Evolutionary conservation across 768 basidiomycete species (phyloP).

Genomic region (Lentinus tigrinus): DNA sequence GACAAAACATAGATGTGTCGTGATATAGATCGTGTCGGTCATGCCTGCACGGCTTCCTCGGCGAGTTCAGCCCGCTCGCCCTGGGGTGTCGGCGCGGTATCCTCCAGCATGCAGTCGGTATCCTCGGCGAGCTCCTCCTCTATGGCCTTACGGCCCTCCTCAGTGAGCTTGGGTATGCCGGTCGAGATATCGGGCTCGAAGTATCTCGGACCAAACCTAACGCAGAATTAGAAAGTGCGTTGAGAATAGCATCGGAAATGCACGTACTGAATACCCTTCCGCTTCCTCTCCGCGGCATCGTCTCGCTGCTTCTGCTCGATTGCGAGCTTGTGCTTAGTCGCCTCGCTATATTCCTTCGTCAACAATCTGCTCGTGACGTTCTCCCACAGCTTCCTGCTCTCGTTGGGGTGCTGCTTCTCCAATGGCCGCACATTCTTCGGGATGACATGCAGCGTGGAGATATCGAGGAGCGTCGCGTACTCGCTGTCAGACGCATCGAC

Average conservation of each 20-base stretch:
- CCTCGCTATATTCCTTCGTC: slow-evolving; percentile 86
- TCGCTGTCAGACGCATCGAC: slow-evolving; percentile 42
- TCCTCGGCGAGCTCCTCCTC: slow-evolving; percentile 61
- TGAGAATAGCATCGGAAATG: not conserved
- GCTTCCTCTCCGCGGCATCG: slow-evolving; percentile 82
- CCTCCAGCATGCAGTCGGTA: slow-evolving; percentile 17
- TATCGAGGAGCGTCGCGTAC: slow-evolving; percentile 70
- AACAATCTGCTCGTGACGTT: slow-evolving; percentile 71
- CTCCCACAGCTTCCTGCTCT: slow-evolving; percentile 89
- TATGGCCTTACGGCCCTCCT: slow-evolving; percentile 66
- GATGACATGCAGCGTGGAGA: slow-evolving; percentile 64
- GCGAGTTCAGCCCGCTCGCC: not conserved
- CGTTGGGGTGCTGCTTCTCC: slow-evolving; percentile 71
- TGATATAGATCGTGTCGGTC: slow-evolving; percentile 4
- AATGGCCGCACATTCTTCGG: slow-evolving; percentile 87
- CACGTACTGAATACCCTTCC: slow-evolving; percentile 74
- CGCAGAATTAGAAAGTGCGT: not conserved
- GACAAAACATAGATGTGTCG: not conserved
- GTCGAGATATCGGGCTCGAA: slow-evolving; percentile 69
- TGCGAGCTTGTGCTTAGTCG: slow-evolving; percentile 84
- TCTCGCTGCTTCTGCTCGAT: slow-evolving; percentile 96
- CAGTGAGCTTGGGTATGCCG: slow-evolving; percentile 69
- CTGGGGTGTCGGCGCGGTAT: not conserved
- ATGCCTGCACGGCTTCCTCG: slow-evolving; percentile 3
- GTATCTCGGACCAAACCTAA: slow-evolving; percentile 70